Conservation (phyloP, 176 grass and related monocot species). For the Aegilops speltoides region DNA sequence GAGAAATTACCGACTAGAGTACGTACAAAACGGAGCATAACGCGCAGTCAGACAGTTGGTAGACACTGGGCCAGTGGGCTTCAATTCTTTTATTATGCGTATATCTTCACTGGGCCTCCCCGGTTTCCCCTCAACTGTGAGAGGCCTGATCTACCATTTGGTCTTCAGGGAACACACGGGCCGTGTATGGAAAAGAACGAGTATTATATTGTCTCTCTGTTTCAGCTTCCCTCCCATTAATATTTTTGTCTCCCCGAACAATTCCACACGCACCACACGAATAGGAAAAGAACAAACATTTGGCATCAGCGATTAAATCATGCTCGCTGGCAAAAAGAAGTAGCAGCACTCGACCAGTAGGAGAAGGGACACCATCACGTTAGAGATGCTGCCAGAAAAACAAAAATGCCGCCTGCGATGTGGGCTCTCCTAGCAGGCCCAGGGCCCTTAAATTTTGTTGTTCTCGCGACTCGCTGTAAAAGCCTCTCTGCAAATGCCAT, state of each 20-base stretch:
- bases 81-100: not conserved
- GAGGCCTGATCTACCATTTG: not conserved
- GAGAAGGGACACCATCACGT: not conserved
- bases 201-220: not conserved
- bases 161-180: not conserved
- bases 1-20: no score
- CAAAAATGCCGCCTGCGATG: not conserved
- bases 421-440: slow-evolving; percentile 36
- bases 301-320: not conserved
- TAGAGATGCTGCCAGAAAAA: not conserved
- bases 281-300: not conserved
- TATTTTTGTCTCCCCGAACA: not conserved
- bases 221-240: not conserved
- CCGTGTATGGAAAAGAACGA: not conserved
- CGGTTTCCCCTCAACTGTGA: not conserved
- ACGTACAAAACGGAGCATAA: no score
- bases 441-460: slow-evolving; percentile 15
- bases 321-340: not conserved
- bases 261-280: not conserved
- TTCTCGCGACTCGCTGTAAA: slow-evolving; percentile 20
- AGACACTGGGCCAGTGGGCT: not conserved
- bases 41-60: not conserved
- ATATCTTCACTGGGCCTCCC: not conserved
- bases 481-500: not conserved
- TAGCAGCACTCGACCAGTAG: not conserved